These are phyloP conservation scores for Clavispora carvajalis DNA, from an alignment of 805 yeast species.

Conservation along the genomic window DNA sequence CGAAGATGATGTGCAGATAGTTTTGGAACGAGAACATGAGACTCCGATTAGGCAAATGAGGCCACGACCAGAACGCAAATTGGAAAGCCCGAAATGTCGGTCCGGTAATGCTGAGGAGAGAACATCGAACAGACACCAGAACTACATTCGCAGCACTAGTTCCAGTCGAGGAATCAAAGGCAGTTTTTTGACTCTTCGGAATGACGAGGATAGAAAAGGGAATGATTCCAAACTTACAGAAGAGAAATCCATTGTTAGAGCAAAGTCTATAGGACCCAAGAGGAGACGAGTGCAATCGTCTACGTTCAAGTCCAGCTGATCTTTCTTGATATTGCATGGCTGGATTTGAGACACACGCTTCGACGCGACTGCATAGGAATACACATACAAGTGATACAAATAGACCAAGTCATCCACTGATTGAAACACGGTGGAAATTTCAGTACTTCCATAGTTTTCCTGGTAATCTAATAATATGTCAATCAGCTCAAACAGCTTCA, in stretches of 20 bases:
- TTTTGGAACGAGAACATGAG: background rate
- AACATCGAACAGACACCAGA: background rate
- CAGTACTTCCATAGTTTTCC: background rate
- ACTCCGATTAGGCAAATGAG: background rate
- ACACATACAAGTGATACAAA: background rate
- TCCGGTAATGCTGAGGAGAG: no score
- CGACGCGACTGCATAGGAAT: background rate
- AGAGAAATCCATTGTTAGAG: background rate
- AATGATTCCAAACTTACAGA: background rate
- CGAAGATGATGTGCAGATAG: slow-evolving; percentile 6
- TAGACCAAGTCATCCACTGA: background rate
- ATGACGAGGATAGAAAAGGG: background rate
- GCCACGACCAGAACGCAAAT: background rate
- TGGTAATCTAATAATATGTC: background rate
- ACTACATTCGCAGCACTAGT: background rate
- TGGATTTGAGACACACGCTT: background rate
- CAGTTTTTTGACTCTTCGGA: background rate
- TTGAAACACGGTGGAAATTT: background rate
- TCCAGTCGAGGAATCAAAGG: background rate
- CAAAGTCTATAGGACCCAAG: background rate
- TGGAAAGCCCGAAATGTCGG: background rate
- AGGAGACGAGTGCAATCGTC: background rate
- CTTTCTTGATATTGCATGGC: background rate
- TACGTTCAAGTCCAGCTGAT: background rate
- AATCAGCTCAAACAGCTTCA: background rate